Percentiles rank a stretch among this genome's conserved stretches.
Evolutionary conservation across 805 yeast genomes (phyloP).

Genomic region (Priceomyces fermenticarens): DNA sequence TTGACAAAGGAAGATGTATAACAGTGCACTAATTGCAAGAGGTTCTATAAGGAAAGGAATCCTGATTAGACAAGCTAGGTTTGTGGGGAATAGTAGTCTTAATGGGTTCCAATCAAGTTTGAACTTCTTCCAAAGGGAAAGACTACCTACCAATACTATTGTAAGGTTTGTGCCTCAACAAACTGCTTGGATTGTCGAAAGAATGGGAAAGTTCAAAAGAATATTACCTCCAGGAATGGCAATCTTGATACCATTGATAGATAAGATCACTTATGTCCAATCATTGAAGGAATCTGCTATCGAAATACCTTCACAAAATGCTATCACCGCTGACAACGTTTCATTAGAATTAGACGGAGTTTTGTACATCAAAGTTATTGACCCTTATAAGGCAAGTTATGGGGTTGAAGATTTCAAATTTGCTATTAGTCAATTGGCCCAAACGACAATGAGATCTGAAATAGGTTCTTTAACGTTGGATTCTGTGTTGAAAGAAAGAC

Average conservation of each 20-base stretch:
- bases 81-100: not conserved
- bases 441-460: constrained; percentile 87
- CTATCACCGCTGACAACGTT: constrained; percentile 84
- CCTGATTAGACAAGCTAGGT: not conserved
- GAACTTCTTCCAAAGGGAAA: constrained; percentile 59
- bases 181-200: constrained; percentile 85
- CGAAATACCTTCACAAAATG: constrained; percentile 79
- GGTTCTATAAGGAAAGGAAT: not conserved
- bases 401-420: constrained; percentile 88
- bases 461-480: constrained; percentile 82
- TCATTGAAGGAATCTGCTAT: constrained; percentile 80
- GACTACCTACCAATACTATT: constrained; percentile 72
- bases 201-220: constrained; percentile 81
- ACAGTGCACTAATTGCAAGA: constrained; percentile 1
- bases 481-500: constrained; percentile 75
- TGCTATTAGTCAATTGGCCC: constrained; percentile 82
- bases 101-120: constrained; percentile 17
- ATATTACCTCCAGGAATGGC: constrained; percentile 75
- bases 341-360: constrained; percentile 84
- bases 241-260: constrained; percentile 66
- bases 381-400: constrained; percentile 81
- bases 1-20: constrained; percentile 1
- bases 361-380: constrained; percentile 70
- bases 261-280: constrained; percentile 77
- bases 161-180: constrained; percentile 84